Evolutionary conservation across 2,329 filamentous ascomycete genomes (phyloP).

Genomic region (Fusarium lateritium): DNA sequence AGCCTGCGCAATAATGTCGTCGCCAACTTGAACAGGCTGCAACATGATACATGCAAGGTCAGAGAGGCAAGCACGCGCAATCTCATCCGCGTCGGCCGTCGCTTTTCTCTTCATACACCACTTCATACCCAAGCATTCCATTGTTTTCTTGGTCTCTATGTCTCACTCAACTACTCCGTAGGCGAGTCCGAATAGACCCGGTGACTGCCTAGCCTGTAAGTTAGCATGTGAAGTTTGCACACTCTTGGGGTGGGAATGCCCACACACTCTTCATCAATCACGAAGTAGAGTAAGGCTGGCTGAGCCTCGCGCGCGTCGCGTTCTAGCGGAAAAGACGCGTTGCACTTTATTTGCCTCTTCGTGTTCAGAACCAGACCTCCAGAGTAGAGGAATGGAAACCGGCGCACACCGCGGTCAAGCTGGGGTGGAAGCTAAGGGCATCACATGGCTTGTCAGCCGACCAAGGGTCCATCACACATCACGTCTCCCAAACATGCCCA

Average conservation of each 20-base stretch:
- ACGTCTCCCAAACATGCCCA: conserved; percentile 25
- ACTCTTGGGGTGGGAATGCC: conserved; percentile 24
- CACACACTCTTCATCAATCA: conserved; percentile 25
- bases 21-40: conserved; percentile 22
- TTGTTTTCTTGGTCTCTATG: conserved; percentile 32
- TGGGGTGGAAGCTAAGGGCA: conserved; percentile 27
- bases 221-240: conserved; percentile 42
- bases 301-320: conserved; percentile 45
- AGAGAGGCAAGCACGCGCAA: conserved; percentile 30
- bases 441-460: conserved; percentile 51
- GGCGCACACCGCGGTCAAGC: conserved; percentile 18
- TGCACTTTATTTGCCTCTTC: conserved; percentile 12
- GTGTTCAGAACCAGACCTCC: conserved; percentile 11
- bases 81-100: conserved; percentile 13
- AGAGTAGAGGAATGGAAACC: conserved; percentile 31
- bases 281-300: conserved; percentile 31
- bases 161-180: conserved; percentile 40
- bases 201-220: conserved; percentile 39
- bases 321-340: conserved; percentile 35
- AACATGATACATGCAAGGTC: conserved; percentile 32
- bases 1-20: conserved; percentile 33
- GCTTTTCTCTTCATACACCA: conserved; percentile 40
- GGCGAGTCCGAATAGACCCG: conserved; percentile 34
- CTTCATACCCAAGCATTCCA: conserved; percentile 30
- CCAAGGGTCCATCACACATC: conserved; percentile 40